Base-by-base conservation (phyloP, 768 basidiomycete genomes). In the Strobilomyces dryophilus region DNA sequence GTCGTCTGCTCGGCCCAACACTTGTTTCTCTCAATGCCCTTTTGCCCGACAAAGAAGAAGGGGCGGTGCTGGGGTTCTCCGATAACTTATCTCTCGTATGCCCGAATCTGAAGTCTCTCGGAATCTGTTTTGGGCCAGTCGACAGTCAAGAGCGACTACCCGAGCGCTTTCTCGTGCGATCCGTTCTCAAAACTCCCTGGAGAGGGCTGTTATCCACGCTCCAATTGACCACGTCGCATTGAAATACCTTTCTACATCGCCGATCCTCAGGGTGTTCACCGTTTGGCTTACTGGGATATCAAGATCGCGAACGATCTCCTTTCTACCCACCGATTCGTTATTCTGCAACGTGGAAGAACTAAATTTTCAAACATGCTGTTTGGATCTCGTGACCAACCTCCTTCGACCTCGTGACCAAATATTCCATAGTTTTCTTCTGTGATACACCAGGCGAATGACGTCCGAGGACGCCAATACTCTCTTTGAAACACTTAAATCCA, bases 141-240 rank as follows among this genome's bases (percentile, higher is more conserved):
- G 3, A 34, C 47, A n/a, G 10, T 3, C 11, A 26, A 36, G 17
- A 24, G 4, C 24, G 4, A 47, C 37, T 9, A 43, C 34, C 1
- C 35, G 42, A 35, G 51, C 50, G 8, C 49, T 58, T 34, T 61
- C 55, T 2, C 36, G n/a, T 32, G 35, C 55, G 12, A 42, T 61
- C 8, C 52, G 45, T 17, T 14, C 20, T 9, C 53, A 52, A 8
- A 32, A 20, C 0, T 8, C 3, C 2, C 45, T 62, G 1, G 53
- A 51, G 32, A 44, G 10, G 0, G 40, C 43, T 29, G 6, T 1
- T 1, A 14, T 55, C 8, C 6, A n/a, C 20, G 20, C 8, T 0
- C 42, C 56, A 20, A 39, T 61, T 8, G 37, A 62, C 18, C 41
- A 41, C 0, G 1, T 8, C 14, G 46, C 57, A 35, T 27, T 61